Base-by-base conservation (phyloP, 257 asterid genomes). In the Nicotiana otophora region DNA sequence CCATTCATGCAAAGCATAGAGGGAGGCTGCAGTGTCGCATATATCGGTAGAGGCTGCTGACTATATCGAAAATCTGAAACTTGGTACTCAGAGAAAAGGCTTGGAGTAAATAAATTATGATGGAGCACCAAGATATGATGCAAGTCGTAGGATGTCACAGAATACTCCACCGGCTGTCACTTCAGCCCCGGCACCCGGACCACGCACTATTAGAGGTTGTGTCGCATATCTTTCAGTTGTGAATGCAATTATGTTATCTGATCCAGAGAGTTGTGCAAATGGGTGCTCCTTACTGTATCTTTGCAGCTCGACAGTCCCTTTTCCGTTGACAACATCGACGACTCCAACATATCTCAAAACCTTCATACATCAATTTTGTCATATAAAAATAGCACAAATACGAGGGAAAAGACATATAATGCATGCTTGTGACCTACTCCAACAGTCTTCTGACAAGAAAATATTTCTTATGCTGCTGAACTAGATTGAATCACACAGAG, bases 141-240 rank as follows among this genome's bases (percentile, higher is more conserved):
- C 95, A 62, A 96, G 98, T 68, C 99, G 98, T 87, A 96, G 87
- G 78, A 96, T 85, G 87, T 96, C 99, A 23, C 98, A 90, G 88
- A 96, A 94, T 33, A 96, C 97, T 81, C 99, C 99, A 39, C 95
- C 99, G 8, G 99, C 98, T 0, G 98, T 96, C 62, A 96, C 99
- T 88, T 91, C 98, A 30, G 99, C 99, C 33, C 99, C 99, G 10
- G 99, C 99, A 85, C 99, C 99, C 1, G 99, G 99, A 46, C 99
- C 99, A 72, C 99, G 99, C 54, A 96, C 91, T 7, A 96, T 94
- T 77, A 96, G 76, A 0, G 98, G 98, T 82, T 96, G 98, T 85
- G 91, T 93, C 65, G 89, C 91, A 39, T 96, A 96, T 86, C 99
- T 94, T 91, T 90, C 96, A 19, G 97, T 96, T n/a, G 98, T 89